Conservation (phyloP, 106 monocot genomes). For the Dioscorea alata region DNA sequence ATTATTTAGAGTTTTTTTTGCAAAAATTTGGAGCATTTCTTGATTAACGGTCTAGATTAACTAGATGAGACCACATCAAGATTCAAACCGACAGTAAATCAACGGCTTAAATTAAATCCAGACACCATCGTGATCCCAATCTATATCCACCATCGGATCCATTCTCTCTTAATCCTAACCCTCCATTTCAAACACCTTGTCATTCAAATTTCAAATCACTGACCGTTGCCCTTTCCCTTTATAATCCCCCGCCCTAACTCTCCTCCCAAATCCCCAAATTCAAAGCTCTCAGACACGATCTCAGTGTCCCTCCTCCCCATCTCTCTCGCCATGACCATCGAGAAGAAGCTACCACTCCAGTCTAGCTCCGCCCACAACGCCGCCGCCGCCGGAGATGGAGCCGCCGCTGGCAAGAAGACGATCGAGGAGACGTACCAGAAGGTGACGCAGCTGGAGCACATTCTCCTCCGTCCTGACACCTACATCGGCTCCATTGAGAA, state of each 20-base stretch:
- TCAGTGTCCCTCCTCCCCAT: constrained; percentile 29
- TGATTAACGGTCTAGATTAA: too few relatives aligned
- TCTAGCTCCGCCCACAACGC: constrained; percentile 62
- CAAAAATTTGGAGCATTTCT: too few relatives aligned
- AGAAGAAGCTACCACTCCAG: constrained; percentile 66
- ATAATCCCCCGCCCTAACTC: neutral
- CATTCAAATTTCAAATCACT: constrained; percentile 16
- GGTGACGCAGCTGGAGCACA: constrained; percentile 98
- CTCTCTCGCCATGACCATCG: constrained; percentile 26
- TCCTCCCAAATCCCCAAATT: neutral
- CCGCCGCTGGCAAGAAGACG: constrained; percentile 38
- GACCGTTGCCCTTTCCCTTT: constrained; percentile 10
- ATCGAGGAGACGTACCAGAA: constrained; percentile 98
- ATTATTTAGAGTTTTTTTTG: too few relatives aligned
- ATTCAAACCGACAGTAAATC: too few relatives aligned
- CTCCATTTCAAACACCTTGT: neutral
- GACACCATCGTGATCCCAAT: neutral
- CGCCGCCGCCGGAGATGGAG: constrained; percentile 4
- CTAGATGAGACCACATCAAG: too few relatives aligned
- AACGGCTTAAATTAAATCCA: neutral
- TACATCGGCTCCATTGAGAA: constrained; percentile 95
- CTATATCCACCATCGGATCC: neutral
- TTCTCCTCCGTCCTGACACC: constrained; percentile 96
- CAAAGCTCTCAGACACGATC: constrained; percentile 23
- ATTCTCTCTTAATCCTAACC: neutral